A percentile compares a stretch with the other conserved stretches of the same genome.
phyloP scores from a whole-genome alignment of 176 grass and related monocot genomes.

The Oryza meridionalis region DNA sequence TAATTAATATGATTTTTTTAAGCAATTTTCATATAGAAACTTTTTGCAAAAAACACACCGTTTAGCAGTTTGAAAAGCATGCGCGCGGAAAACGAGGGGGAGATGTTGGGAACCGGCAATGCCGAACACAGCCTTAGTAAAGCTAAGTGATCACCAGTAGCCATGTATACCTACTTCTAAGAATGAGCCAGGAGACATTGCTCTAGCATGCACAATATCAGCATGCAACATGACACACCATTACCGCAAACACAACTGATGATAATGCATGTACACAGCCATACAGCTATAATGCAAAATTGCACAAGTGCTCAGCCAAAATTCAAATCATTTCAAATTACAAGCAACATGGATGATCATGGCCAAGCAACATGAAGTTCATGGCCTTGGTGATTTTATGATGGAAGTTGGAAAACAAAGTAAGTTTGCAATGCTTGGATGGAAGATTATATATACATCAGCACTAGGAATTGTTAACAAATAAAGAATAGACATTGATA shows the following conservation, averaged over 20 bases:
- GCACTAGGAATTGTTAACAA: background rate
- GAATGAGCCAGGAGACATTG: conserved; percentile 1
- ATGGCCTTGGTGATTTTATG: conserved; percentile 6
- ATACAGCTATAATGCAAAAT: background rate
- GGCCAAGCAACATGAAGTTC: background rate
- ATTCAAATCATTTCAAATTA: conserved; percentile 14
- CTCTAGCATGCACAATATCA: conserved; percentile 6
- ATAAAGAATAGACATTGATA: background rate
- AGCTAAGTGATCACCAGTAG: conserved; percentile 10
- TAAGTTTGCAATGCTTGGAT: background rate
- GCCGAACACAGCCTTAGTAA: no score
- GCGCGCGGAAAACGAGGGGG: no score
- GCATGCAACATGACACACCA: background rate
- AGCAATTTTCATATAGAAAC: no score
- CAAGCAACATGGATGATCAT: background rate
- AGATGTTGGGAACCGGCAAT: no score
- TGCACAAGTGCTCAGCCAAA: background rate
- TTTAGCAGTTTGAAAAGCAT: no score
- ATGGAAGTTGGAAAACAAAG: conserved; percentile 3
- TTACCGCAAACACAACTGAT: background rate
- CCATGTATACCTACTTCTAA: conserved; percentile 21
- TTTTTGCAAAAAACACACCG: no score
- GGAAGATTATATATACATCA: background rate
- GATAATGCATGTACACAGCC: background rate
- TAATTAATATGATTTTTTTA: no score